Evolutionary conservation across 75 land plant species (phyloP), one percentile per base, ranked within the genome.

Genomic region (Gnetum montanum): DNA sequence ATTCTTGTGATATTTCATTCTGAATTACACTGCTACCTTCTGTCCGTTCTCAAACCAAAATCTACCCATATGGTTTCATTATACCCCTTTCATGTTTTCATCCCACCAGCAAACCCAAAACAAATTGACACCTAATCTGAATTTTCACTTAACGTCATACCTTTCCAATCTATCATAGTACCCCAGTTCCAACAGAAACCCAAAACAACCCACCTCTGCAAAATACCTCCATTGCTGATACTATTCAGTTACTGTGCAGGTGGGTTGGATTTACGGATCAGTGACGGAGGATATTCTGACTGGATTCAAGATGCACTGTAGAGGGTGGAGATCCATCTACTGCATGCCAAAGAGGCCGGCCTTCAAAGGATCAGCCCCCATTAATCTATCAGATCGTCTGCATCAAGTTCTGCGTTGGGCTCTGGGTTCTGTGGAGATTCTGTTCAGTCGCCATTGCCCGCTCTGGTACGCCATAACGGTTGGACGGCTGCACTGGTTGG

Each of bases 341-440:
- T 78, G 85, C 76, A 73, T 81, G 85, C 85, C 82, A 16, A 31
- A 48, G 24, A 72, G 85, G 62, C 85, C 85, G 4, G 85, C 85
- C 37, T 81, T 81, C 65, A 81, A 81, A 41, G 85, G 85, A 2
- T 78, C 85, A 4, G 85, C 85, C n/a, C 85, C 85, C 43, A 77
- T 84, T 58, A 83, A 84, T 47, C 46, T 84, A 53, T 84, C 85
- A 34, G 81, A 80, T 60, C 49, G 84, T 34, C 53, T 80, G 43
- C 80, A 81, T 70, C 80, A 77, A 54, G 81, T 81, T 33, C 74
- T 84, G 4, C 69, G 84, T 15, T 84, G 88, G 88, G 88, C 88
- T 8, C 66, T 84, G 28, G 88, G 88, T 11, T 80, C 88, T 1
- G 80, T 84, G 6, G 88, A 84, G 57, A 84, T 84, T 30, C 69